phyloP scores from a whole-genome alignment of 441 rosid species.

The Euphorbia schlechtendalii region DNA sequence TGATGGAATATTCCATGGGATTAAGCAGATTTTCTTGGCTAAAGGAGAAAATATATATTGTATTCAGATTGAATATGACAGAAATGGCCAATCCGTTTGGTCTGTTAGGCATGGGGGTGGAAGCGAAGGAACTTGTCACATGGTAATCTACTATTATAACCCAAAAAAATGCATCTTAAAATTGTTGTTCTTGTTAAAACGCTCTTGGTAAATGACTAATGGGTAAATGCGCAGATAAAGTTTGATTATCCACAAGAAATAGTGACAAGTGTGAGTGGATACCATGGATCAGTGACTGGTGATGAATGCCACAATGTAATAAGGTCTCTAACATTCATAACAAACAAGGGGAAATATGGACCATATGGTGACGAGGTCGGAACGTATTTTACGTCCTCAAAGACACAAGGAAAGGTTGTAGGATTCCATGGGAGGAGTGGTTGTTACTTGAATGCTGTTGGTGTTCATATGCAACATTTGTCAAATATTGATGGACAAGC shows the following conservation, averaged over 20 bases:
- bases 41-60: constrained; percentile 44
- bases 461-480: constrained; percentile 50
- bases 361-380: constrained; percentile 71
- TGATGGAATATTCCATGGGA: constrained; percentile 50
- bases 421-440: constrained; percentile 29
- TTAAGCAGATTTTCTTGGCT: constrained; percentile 60
- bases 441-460: constrained; percentile 18
- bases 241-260: constrained; percentile 67
- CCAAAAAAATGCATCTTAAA: no score
- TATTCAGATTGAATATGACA: constrained; percentile 68
- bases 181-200: no score
- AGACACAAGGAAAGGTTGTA: constrained; percentile 37
- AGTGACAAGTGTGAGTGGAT: constrained; percentile 51
- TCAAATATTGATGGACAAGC: not conserved
- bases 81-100: constrained; percentile 64
- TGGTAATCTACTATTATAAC: no score
- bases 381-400: constrained; percentile 43
- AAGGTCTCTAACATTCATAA: constrained; percentile 56
- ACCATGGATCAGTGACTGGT: constrained; percentile 54
- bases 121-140: constrained; percentile 50
- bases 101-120: constrained; percentile 75
- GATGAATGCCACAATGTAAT: constrained; percentile 37
- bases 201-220: not conserved
- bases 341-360: constrained; percentile 60
- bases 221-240: constrained; percentile 37